Evolutionary conservation across 2,329 filamentous ascomycete species (phyloP), one percentile per base, ranked within the genome.

Genomic region (Fusarium pseudograminearum): DNA sequence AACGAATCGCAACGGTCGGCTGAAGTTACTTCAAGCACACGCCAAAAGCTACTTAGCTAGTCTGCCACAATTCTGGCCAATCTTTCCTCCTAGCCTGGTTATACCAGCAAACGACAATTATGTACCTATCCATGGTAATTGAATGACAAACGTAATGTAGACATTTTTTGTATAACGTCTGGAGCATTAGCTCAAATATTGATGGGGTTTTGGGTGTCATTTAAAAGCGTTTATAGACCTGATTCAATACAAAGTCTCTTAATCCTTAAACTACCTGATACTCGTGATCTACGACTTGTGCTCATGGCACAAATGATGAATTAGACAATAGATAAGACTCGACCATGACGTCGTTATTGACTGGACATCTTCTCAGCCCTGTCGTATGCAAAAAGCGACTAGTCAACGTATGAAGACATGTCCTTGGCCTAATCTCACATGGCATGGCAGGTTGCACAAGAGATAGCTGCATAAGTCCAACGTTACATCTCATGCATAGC

Each of bases 161-260:
- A 70, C 67, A 54, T 59, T 63, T 59, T 70, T 61, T 46, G 47
- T 63, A 63, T 67, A 64, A 70, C 64, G 62, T 56, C 45, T 47
- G 42, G 57, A 56, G 55, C 44, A 51, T 50, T 42, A 64, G 53
- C 57, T 67, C 53, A 50, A 46, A 59, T 67, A 31, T 67, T 42
- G 51, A 62, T 38, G 26, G 57, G 62, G 45, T 44, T 60, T 52
- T 28, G 45, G 57, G 61, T 46, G 64, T 70, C 57, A 56, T 70
- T 70, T 70, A 68, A 70, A 70, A 68, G 67, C 67, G 67, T 67
- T 56, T 63, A 70, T 70, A 70, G 67, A 69, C 38, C 50, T 67
- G 67, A 20, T 59, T 67, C 45, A 62, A 58, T 64, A 67, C 15
- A 61, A 41, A 51, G 56, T 42, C 40, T 45, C 15, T 41, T 50